Conservation (phyloP, 345 rosid genomes). For the Pistacia vera region DNA sequence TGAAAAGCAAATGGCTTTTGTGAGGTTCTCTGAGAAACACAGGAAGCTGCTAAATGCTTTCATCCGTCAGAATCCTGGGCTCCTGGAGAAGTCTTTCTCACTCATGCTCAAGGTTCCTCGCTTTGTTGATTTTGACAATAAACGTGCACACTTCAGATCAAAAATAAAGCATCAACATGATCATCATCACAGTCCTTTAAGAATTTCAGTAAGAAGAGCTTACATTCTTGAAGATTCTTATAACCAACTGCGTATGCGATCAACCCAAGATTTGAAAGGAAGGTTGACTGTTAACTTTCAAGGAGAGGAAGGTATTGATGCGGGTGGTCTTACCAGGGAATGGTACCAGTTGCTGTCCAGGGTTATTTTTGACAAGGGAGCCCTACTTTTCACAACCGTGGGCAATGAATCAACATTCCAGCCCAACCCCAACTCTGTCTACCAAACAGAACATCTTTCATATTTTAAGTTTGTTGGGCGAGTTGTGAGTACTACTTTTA, state of each 20-base stretch:
- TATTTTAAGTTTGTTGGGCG: slow-evolving; percentile 98
- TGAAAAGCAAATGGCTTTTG: slow-evolving; percentile 79
- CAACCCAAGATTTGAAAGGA: slow-evolving; percentile 87
- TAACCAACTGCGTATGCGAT: slow-evolving; percentile 88
- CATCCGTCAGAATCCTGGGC: slow-evolving; percentile 87
- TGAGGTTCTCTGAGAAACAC: slow-evolving; percentile 90
- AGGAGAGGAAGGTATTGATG: slow-evolving; percentile 99
- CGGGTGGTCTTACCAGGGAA: slow-evolving; percentile 99
- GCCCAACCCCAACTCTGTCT: slow-evolving; percentile 96
- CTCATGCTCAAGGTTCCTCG: slow-evolving; percentile 96
- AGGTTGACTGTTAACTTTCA: slow-evolving; percentile 93
- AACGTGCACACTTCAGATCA: slow-evolving; percentile 88
- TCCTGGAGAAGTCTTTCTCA: slow-evolving; percentile 96
- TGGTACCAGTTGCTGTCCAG: slow-evolving; percentile 98
- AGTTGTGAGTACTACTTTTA: slow-evolving; percentile 64
- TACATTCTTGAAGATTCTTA: slow-evolving; percentile 98
- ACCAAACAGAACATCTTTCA: slow-evolving; percentile 96
- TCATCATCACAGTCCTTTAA: slow-evolving; percentile 84
- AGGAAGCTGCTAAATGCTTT: slow-evolving; percentile 91
- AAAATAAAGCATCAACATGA: slow-evolving; percentile 95
- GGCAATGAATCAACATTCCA: slow-evolving; percentile 98
- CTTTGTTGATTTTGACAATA: slow-evolving; percentile 93
- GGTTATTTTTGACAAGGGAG: slow-evolving; percentile 95
- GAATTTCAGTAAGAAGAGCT: slow-evolving; percentile 94
- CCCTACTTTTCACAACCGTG: slow-evolving; percentile 92